Conservation (phyloP, 2,329 filamentous ascomycete genomes). For the Colletotrichum graminicola region DNA sequence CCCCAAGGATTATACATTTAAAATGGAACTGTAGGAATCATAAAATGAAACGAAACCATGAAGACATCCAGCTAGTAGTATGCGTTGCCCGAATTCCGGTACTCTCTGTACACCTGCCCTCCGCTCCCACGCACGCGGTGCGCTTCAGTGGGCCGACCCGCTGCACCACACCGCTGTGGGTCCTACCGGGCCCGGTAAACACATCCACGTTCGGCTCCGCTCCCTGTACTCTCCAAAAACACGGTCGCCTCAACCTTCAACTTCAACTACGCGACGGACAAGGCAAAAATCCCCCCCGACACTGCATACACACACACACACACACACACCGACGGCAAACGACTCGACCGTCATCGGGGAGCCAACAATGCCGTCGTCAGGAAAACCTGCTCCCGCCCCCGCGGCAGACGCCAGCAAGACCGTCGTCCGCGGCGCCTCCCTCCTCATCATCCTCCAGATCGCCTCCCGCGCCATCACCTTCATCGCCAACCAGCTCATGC, state of each 20-base stretch:
- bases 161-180: constrained; percentile 25
- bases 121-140: background rate
- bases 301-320: background rate
- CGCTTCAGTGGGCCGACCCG: constrained; percentile 18
- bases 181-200: constrained; percentile 15
- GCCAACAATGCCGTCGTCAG: constrained; percentile 13
- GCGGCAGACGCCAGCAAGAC: constrained; percentile 41
- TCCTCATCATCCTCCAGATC: constrained; percentile 90
- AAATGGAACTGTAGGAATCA: no score
- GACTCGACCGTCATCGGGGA: background rate
- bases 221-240: constrained; percentile 6
- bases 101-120: background rate
- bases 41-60: no score
- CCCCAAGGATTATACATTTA: no score
- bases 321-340: background rate
- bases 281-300: background rate
- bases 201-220: constrained; percentile 10
- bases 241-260: constrained; percentile 25
- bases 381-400: background rate
- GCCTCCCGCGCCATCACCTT: constrained; percentile 91
- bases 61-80: background rate
- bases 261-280: background rate
- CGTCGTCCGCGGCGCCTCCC: constrained; percentile 78
- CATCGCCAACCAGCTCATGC: constrained; percentile 88
- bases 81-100: no score